Conservation (phyloP, 192 early-diverging fungal species). For the Umbelopsis isabellina region DNA sequence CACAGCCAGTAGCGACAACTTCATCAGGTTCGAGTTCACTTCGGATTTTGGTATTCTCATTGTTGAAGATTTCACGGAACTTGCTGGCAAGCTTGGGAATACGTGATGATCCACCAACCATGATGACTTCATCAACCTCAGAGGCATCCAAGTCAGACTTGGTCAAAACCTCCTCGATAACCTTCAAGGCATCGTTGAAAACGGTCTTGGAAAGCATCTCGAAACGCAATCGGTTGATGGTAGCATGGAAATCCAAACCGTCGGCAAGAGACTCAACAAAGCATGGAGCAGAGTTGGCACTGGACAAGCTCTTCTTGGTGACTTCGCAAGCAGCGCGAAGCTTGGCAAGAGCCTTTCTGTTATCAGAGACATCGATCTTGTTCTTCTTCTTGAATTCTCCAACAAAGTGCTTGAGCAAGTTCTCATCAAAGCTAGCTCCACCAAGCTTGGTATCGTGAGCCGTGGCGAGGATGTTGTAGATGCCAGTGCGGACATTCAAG, state of each 20-base stretch:
- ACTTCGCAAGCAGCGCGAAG: slow-evolving; percentile 82
- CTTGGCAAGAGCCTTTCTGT: slow-evolving; percentile 82
- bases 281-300: slow-evolving; percentile 82
- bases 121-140: slow-evolving; percentile 77
- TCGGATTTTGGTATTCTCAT: slow-evolving; percentile 65
- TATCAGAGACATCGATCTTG: slow-evolving; percentile 76
- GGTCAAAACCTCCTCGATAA: slow-evolving; percentile 68
- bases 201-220: slow-evolving; percentile 84
- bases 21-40: slow-evolving; percentile 92
- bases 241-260: slow-evolving; percentile 87
- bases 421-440: slow-evolving; percentile 84
- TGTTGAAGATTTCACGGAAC: slow-evolving; percentile 72
- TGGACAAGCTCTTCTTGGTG: slow-evolving; percentile 90
- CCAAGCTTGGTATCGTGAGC: slow-evolving; percentile 80
- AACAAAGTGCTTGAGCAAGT: slow-evolving; percentile 78
- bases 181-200: slow-evolving; percentile 68
- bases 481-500: slow-evolving; percentile 67
- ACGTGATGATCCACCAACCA: slow-evolving; percentile 86
- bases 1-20: slow-evolving; percentile 88
- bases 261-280: slow-evolving; percentile 91
- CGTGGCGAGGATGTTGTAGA: slow-evolving; percentile 79
- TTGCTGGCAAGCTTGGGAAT: slow-evolving; percentile 86
- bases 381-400: slow-evolving; percentile 89
- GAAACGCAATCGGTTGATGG: slow-evolving; percentile 85
- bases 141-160: slow-evolving; percentile 67